phyloP scores from a whole-genome alignment of 129 eudicot genomes.

The Flaveria ramosissima region DNA sequence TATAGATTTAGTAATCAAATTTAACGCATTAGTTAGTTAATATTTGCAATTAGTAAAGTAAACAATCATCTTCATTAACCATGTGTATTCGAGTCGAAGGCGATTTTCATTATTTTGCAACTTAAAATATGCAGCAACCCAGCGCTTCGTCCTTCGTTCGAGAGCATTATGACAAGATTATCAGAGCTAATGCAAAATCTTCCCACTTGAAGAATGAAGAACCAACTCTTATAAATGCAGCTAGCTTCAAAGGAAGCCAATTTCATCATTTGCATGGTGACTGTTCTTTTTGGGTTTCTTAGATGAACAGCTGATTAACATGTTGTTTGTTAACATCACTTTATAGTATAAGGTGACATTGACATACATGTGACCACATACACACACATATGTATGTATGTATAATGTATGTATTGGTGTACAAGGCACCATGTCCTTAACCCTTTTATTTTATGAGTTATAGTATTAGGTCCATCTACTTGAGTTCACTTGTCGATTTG shows the following conservation, averaged over 20 bases:
- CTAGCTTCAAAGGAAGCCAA: not conserved
- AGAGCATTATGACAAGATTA: constrained; percentile 54
- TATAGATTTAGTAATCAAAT: too few species aligned
- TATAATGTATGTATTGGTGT: too few species aligned
- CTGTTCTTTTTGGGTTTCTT: not conserved
- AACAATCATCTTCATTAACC: too few species aligned
- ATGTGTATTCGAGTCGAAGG: not conserved
- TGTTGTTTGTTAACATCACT: not conserved
- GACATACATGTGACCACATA: constrained; percentile 8
- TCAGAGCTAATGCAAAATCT: constrained; percentile 44
- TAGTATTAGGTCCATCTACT: not conserved
- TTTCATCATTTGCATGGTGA: not conserved
- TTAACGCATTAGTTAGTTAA: too few species aligned
- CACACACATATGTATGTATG: not conserved
- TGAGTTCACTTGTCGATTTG: not conserved
- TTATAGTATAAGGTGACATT: not conserved
- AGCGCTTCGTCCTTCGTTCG: constrained; percentile 68
- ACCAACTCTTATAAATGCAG: not conserved
- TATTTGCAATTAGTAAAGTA: too few species aligned
- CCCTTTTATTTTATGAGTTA: not conserved
- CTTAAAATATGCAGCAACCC: constrained; percentile 50
- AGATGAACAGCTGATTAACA: not conserved
- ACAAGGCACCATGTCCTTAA: not conserved
- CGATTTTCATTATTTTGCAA: not conserved
- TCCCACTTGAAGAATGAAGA: constrained; percentile 20